phyloP scores from a whole-genome alignment of 1,284 basidiomycete species.

The Moesziomyces antarcticus region DNA sequence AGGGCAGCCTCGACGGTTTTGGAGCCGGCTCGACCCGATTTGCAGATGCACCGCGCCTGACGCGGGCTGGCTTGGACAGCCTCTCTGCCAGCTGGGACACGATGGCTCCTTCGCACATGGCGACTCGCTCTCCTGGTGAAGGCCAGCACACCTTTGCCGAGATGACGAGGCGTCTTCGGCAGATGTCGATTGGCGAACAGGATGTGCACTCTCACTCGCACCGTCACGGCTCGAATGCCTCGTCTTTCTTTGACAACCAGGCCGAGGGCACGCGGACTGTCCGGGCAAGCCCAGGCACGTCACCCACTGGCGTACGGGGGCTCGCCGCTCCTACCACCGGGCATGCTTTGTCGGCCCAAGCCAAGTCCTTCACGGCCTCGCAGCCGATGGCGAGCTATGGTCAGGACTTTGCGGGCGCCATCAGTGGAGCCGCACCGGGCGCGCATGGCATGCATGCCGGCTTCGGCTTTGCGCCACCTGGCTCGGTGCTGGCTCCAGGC shows the following conservation, averaged over 20 bases:
- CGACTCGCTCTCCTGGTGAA: slow-evolving; percentile 24
- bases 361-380: slow-evolving; percentile 27
- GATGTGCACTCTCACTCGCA: neutral
- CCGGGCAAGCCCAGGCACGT: slow-evolving; percentile 43
- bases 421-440: slow-evolving; percentile 1
- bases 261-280: slow-evolving; percentile 41
- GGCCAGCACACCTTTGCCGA: slow-evolving; percentile 31
- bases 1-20: slow-evolving; percentile 20
- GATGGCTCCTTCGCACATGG: slow-evolving; percentile 30
- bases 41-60: slow-evolving; percentile 7
- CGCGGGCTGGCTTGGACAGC: slow-evolving; percentile 29
- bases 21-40: slow-evolving; percentile 15
- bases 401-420: slow-evolving; percentile 11
- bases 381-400: slow-evolving; percentile 13
- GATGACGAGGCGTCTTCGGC: slow-evolving; percentile 39
- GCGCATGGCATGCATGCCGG: slow-evolving; percentile 1
- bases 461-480: slow-evolving; percentile 9
- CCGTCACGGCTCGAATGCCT: slow-evolving; percentile 1
- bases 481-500: neutral
- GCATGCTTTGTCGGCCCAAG: slow-evolving; percentile 31
- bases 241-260: slow-evolving; percentile 29
- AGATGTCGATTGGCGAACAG: slow-evolving; percentile 41
- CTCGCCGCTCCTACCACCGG: slow-evolving; percentile 2
- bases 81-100: slow-evolving; percentile 50
- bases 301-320: slow-evolving; percentile 20